phyloP scores from a whole-genome alignment of 1,139 yeast genomes.

The Pichia terricola region DNA sequence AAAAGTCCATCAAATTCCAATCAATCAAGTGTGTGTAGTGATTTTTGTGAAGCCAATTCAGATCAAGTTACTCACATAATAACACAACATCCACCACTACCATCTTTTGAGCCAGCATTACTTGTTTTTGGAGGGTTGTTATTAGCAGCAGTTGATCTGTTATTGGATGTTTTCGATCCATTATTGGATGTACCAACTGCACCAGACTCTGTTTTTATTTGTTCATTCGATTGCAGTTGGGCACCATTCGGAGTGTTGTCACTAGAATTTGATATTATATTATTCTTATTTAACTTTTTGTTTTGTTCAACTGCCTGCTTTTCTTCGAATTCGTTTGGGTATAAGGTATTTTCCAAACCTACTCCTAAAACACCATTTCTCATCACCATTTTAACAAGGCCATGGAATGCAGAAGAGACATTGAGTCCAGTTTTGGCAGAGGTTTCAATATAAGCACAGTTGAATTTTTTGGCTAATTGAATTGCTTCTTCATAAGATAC shows the following conservation, averaged over 20 bases:
- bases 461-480: slow-evolving; percentile 76
- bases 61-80: slow-evolving; percentile 16
- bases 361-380: slow-evolving; percentile 17
- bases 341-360: slow-evolving; percentile 20
- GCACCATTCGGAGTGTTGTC: no score
- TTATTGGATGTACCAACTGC: no score
- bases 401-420: slow-evolving; percentile 84
- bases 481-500: slow-evolving; percentile 76
- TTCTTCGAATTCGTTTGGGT: slow-evolving; percentile 20
- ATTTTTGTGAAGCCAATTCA: neutral
- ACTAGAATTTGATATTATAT: no score
- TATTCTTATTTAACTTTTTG: no score
- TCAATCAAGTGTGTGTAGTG: neutral
- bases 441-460: slow-evolving; percentile 86
- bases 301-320: slow-evolving; percentile 5
- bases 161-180: neutral
- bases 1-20: no score
- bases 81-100: slow-evolving; percentile 25
- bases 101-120: slow-evolving; percentile 9
- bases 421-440: slow-evolving; percentile 87
- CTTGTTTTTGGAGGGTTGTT: neutral
- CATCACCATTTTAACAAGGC: slow-evolving; percentile 45
- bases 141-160: no score
- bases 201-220: no score
- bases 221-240: no score